phyloP scores from a whole-genome alignment of 305 asterid species.

The Rubia occidens region DNA sequence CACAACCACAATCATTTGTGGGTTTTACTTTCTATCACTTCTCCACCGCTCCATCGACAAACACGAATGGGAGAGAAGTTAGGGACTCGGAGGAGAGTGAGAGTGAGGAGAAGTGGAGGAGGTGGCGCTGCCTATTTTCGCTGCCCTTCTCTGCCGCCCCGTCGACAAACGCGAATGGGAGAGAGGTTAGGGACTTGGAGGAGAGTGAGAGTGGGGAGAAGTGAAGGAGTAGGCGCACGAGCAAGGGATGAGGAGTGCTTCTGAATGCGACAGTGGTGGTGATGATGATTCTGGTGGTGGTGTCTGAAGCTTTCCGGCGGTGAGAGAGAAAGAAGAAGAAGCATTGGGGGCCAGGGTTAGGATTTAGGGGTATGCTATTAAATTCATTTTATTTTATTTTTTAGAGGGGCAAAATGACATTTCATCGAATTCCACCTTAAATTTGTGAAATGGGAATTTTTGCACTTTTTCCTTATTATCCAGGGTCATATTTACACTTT shows the following conservation, averaged over 20 bases:
- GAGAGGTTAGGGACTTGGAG: constrained; percentile 42
- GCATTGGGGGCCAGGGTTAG: too few species aligned
- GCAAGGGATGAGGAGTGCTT: constrained; percentile 17
- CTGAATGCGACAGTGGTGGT: constrained; percentile 20
- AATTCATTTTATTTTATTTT: too few species aligned
- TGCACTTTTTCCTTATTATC: too few species aligned
- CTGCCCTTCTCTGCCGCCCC: too few species aligned
- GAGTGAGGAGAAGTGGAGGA: constrained; percentile 66
- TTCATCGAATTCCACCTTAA: too few species aligned
- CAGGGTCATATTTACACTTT: too few species aligned
- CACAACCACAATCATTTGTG: too few species aligned
- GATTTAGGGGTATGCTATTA: too few species aligned
- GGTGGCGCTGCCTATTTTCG: not conserved
- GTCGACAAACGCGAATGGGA: constrained; percentile 19
- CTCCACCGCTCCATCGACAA: too few species aligned
- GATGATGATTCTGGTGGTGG: constrained; percentile 9
- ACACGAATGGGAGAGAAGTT: constrained; percentile 35
- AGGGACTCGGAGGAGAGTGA: constrained; percentile 47
- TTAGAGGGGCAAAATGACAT: too few species aligned
- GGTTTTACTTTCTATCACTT: too few species aligned
- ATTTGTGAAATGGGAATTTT: too few species aligned
- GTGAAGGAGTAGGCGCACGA: constrained; percentile 35
- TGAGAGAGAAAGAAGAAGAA: not conserved
- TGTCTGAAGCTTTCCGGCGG: constrained; percentile 15
- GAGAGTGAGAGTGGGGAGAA: constrained; percentile 59